Evolutionary conservation across 169 alveolate species (phyloP).

Genomic region (Plasmodium gallinaceum): DNA sequence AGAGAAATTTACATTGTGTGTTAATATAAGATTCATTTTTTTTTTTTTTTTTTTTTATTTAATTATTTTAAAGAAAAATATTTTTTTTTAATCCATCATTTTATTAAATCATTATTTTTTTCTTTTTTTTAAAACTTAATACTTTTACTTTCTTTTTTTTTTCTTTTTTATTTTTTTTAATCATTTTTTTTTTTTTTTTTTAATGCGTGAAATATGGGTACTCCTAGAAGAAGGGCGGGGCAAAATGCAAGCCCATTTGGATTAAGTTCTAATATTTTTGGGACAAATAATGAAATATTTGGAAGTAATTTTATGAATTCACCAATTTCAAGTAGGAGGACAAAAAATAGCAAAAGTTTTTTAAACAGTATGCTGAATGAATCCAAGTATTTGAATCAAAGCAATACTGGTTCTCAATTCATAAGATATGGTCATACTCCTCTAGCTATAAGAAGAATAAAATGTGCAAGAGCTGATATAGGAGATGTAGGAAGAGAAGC

Average conservation of each 20-base stretch:
- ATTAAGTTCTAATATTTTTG: slow-evolving; percentile 60
- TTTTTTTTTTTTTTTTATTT: too few relatives aligned
- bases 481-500: slow-evolving; percentile 92
- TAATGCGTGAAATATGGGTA: slow-evolving; percentile 34
- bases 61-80: too few relatives aligned
- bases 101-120: neutral
- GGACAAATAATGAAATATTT: slow-evolving; percentile 47
- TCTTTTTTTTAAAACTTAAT: neutral
- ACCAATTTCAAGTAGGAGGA: slow-evolving; percentile 73
- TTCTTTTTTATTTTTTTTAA: neutral
- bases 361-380: slow-evolving; percentile 74
- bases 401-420: slow-evolving; percentile 81
- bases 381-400: slow-evolving; percentile 59
- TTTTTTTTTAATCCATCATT: neutral
- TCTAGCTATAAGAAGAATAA: slow-evolving; percentile 84
- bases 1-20: too few relatives aligned
- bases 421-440: slow-evolving; percentile 89
- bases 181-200: neutral
- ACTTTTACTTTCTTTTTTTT: neutral
- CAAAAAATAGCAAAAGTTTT: slow-evolving; percentile 59
- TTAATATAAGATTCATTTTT: too few relatives aligned
- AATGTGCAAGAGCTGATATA: slow-evolving; percentile 89
- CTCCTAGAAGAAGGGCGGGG: slow-evolving; percentile 63
- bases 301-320: slow-evolving; percentile 71
- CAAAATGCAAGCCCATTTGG: slow-evolving; percentile 55